Base-by-base conservation (phyloP, 345 rosid genomes). In the Sisymbrium irio region DNA sequence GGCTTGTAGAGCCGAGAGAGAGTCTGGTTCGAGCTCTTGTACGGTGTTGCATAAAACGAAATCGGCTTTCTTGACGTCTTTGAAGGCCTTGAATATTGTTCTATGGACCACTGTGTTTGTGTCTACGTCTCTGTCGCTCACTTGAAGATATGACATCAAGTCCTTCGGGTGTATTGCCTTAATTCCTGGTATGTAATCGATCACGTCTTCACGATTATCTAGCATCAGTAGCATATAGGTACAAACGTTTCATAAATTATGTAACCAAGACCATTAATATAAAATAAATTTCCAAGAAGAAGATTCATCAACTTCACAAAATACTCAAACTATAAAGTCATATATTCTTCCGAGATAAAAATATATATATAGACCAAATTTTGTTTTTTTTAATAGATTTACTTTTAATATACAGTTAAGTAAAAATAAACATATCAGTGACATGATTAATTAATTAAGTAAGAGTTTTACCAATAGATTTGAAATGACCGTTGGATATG, bases 141-240 rank as follows among this genome's bases (percentile, higher is more conserved):
- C 83, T 78, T 88, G 93, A 50, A 88, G 87, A 78, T 86, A 88
- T 6, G 92, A 88, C 65, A 56, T 78, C 72, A 84, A 78, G 75
- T 90, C 90, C 50, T 82, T 85, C 8, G 84, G 85, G 4, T 85
- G 59, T 22, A 90, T 84, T 69, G 73, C 55, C 44, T 66, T 62
- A 2, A 88, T 85, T 4, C 97, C 92, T 6, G 92, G 90, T 42
- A 89, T 72, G 79, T 86, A 87, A 59, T 81, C 79, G 32, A 85
- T 82, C 4, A 77, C 45, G 47, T 87, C 92, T 54, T 85, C 80
- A 1, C 89, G 82, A 49, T 83, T 66, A 67, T 84, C 92, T 87
- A 75, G 57, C n/a, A n/a, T n/a, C n/a, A n/a, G n/a, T n/a, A n/a
- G n/a, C 57, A 51, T 51, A 51, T 51, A 51, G 56, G 22, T 50